phyloP scores from a whole-genome alignment of 257 asterid genomes.

The Lantana camara region DNA sequence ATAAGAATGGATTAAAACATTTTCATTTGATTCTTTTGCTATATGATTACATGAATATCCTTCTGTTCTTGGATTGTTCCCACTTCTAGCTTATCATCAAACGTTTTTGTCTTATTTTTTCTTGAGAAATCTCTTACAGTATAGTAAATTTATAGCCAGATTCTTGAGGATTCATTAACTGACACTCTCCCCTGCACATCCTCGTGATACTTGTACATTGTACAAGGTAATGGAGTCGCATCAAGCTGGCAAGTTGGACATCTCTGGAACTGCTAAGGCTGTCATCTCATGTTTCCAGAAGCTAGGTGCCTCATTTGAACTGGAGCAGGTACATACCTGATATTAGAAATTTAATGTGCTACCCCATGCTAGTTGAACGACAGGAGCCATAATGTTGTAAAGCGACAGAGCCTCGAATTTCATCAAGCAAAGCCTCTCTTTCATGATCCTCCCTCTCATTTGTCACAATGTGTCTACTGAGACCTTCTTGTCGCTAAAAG shows the following conservation, averaged over 20 bases:
- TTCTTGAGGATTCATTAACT: slow-evolving; percentile 10
- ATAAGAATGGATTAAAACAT: background rate
- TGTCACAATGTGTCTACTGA: background rate
- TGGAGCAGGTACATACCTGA: slow-evolving; percentile 55
- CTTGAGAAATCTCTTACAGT: slow-evolving; percentile 15
- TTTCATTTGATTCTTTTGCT: slow-evolving; percentile 20
- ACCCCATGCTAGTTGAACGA: background rate
- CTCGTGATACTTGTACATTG: slow-evolving; percentile 7
- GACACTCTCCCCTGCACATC: slow-evolving; percentile 3
- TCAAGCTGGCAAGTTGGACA: slow-evolving; percentile 89
- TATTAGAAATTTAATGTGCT: slow-evolving; percentile 8
- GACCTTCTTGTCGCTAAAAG: slow-evolving; percentile 3
- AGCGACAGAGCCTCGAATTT: slow-evolving; percentile 1
- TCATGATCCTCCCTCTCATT: slow-evolving; percentile 2
- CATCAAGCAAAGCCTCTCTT: too few species aligned
- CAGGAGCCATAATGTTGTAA: slow-evolving; percentile 8
- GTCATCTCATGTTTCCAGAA: slow-evolving; percentile 93
- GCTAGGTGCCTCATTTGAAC: slow-evolving; percentile 75
- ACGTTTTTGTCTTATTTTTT: slow-evolving; percentile 1
- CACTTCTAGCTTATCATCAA: background rate
- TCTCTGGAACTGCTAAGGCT: slow-evolving; percentile 96
- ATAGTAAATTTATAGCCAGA: slow-evolving; percentile 21
- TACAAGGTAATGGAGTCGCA: slow-evolving; percentile 92
- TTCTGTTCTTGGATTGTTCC: slow-evolving; percentile 15
- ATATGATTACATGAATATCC: background rate